These are phyloP conservation scores for Symbiodinium pilosum DNA, from an alignment of 73 alveolate species.

Conservation along the genomic window DNA sequence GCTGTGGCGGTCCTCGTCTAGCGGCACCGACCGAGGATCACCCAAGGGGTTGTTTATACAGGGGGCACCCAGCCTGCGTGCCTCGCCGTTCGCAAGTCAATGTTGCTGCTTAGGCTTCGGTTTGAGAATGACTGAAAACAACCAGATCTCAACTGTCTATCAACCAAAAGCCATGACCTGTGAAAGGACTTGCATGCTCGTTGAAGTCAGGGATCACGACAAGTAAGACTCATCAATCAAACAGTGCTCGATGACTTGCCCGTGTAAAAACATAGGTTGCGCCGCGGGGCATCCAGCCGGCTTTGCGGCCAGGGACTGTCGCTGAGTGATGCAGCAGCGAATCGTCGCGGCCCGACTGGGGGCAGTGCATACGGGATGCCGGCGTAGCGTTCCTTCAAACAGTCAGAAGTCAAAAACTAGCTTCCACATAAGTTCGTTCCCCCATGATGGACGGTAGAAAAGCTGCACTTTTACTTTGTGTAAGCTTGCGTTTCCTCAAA, in stretches of 20 bases:
- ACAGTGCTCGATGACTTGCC: not conserved
- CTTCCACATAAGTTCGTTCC: too few species aligned
- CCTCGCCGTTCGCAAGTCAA: not conserved
- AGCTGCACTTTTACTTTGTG: too few species aligned
- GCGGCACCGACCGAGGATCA: constrained; percentile 82
- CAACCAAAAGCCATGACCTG: too few species aligned
- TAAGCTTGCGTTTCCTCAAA: too few species aligned
- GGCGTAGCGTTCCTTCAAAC: constrained; percentile 61
- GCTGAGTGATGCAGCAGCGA: constrained; percentile 36
- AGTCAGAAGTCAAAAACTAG: too few species aligned
- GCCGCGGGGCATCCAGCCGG: constrained; percentile 23
- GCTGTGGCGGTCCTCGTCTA: constrained; percentile 10
- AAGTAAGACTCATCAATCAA: not conserved
- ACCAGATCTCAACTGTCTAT: too few species aligned
- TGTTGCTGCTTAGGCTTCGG: not conserved
- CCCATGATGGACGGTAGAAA: too few species aligned
- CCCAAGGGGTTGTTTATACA: constrained; percentile 85
- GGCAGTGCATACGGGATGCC: constrained; percentile 91
- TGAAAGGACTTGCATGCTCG: not conserved
- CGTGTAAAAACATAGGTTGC: not conserved
- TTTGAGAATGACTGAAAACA: too few species aligned
- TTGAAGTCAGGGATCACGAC: not conserved
- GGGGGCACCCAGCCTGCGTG: constrained; percentile 45
- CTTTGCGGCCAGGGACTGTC: constrained; percentile 79
- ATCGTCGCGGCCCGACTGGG: constrained; percentile 64